Evolutionary conservation across 169 alveolate species (phyloP).

Genomic region (Plasmodium coatneyi): DNA sequence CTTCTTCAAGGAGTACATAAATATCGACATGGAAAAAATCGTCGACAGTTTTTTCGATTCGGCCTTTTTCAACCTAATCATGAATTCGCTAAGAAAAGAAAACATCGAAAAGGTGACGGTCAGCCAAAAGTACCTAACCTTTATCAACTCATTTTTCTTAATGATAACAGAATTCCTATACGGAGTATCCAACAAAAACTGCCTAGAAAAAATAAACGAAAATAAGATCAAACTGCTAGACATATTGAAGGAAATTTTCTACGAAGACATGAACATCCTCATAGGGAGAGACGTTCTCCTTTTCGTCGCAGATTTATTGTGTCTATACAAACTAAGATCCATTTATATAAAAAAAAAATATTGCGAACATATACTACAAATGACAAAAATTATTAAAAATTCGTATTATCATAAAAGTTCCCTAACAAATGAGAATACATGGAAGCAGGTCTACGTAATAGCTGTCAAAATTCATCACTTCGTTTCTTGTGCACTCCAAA

Average conservation of each 20-base stretch:
- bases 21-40: constrained; percentile 57
- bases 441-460: constrained; percentile 55
- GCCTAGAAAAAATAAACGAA: constrained; percentile 42
- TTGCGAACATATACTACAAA: constrained; percentile 30
- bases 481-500: constrained; percentile 42
- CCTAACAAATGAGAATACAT: constrained; percentile 31
- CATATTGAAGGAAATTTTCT: constrained; percentile 29
- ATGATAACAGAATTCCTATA: constrained; percentile 69
- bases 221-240: constrained; percentile 31
- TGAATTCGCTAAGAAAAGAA: constrained; percentile 41
- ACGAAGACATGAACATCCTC: constrained; percentile 57
- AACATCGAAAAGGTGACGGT: constrained; percentile 34
- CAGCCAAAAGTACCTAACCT: constrained; percentile 34
- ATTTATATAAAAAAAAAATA: constrained; percentile 66
- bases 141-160: constrained; percentile 65
- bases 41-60: constrained; percentile 65
- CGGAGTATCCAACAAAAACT: constrained; percentile 23
- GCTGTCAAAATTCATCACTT: constrained; percentile 65
- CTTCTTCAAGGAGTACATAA: constrained; percentile 56
- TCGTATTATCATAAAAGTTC: constrained; percentile 17
- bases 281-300: constrained; percentile 61
- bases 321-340: constrained; percentile 62
- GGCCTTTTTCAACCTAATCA: constrained; percentile 29
- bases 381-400: constrained; percentile 25
- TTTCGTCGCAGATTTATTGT: constrained; percentile 65